These are phyloP conservation scores for Fusarium sp. DNA, from an alignment of 2,329 filamentous ascomycete species.

Conservation along the genomic window DNA sequence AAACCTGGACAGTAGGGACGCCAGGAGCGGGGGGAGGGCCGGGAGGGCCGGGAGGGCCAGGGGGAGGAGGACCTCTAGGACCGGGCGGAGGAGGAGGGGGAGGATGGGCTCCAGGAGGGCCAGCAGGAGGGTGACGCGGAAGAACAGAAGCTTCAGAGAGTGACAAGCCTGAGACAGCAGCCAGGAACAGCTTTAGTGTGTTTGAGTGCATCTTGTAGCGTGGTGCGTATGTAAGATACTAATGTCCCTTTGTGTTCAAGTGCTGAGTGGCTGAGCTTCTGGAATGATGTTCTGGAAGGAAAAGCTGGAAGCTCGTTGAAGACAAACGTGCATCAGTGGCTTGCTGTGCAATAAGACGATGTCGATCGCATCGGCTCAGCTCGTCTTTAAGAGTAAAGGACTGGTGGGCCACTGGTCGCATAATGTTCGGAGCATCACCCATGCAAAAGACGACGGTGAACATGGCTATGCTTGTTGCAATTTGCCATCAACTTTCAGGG, in stretches of 20 bases:
- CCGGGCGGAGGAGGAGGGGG: not conserved
- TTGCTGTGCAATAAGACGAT: not conserved
- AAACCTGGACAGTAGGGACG: constrained; percentile 11
- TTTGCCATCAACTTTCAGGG: not conserved
- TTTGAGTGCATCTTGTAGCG: constrained; percentile 28
- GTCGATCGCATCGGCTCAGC: constrained; percentile 8
- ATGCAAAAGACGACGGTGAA: not conserved
- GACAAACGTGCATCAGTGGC: not conserved
- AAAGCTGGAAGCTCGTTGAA: constrained; percentile 7
- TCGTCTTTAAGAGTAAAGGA: constrained; percentile 1
- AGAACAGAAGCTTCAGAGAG: constrained; percentile 18
- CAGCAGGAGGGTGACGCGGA: not conserved
- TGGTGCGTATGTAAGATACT: not conserved
- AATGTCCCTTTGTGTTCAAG: not conserved
- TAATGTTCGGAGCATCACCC: constrained; percentile 3
- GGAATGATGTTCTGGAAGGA: constrained; percentile 11
- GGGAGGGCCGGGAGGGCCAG: too few species aligned
- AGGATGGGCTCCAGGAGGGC: not conserved
- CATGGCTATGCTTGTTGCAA: constrained; percentile 2
- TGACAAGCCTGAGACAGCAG: constrained; percentile 21
- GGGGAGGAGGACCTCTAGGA: not conserved
- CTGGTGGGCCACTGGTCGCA: constrained; percentile 5
- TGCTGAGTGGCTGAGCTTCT: constrained; percentile 6
- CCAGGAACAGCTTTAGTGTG: constrained; percentile 32
- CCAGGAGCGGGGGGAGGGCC: too few species aligned